Conservation (phyloP, 768 basidiomycete genomes). For the Rhizopogon roseolus region DNA sequence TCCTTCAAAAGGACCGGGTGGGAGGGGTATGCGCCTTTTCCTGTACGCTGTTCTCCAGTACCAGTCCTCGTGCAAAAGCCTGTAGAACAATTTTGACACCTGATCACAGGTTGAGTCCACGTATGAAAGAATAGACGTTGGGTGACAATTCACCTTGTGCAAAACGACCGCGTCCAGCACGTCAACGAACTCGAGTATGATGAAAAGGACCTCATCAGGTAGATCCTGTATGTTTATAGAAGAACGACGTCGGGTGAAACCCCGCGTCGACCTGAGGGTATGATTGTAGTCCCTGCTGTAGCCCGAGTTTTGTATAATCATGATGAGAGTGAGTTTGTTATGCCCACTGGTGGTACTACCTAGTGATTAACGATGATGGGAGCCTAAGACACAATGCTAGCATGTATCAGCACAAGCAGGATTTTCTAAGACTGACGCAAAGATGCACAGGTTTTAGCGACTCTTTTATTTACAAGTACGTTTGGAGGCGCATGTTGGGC, state of each 20-base stretch:
- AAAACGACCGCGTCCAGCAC: background rate
- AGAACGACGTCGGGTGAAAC: background rate
- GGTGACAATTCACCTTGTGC: background rate
- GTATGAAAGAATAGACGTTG: background rate
- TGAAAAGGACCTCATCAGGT: slow-evolving; percentile 6
- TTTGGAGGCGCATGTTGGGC: no score
- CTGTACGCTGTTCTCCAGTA: slow-evolving; percentile 4
- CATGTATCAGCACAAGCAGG: background rate
- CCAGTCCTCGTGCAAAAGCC: background rate
- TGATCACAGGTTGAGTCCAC: background rate
- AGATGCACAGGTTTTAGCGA: no score
- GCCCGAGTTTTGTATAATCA: background rate
- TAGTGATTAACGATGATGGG: background rate
- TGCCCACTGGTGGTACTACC: background rate
- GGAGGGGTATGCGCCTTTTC: slow-evolving; percentile 1
- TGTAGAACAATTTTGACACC: slow-evolving; percentile 5
- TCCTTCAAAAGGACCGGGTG: slow-evolving; percentile 4
- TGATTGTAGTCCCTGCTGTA: background rate
- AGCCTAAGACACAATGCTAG: background rate
- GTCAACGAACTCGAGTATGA: background rate
- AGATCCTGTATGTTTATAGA: background rate
- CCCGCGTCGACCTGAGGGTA: background rate
- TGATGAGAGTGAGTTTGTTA: background rate
- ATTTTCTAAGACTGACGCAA: background rate
- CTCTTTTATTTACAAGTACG: no score